These are phyloP conservation scores for Ceratobasidium theobromae DNA, from an alignment of 1,284 basidiomycete genomes.

Conservation along the genomic window DNA sequence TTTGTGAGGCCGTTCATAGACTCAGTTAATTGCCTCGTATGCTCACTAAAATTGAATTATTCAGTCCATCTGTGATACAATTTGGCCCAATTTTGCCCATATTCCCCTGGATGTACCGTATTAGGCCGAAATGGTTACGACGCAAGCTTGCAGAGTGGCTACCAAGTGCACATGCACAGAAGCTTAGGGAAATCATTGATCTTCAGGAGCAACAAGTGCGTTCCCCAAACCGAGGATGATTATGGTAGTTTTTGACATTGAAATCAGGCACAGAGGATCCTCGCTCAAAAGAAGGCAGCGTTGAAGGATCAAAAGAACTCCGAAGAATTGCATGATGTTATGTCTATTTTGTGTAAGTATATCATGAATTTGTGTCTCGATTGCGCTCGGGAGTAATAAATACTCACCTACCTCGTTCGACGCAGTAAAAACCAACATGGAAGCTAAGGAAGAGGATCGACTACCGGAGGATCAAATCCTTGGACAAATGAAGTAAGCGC, in stretches of 20 bases:
- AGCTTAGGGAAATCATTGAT: constrained; percentile 2
- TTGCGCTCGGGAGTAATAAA: background rate
- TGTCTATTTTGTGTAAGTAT: constrained; percentile 5
- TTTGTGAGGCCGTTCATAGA: background rate
- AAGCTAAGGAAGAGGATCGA: background rate
- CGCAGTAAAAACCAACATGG: constrained; percentile 1
- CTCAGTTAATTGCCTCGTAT: background rate
- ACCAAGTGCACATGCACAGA: background rate
- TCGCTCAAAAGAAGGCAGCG: background rate
- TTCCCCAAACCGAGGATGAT: background rate
- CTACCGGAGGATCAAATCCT: constrained; percentile 7
- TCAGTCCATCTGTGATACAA: background rate
- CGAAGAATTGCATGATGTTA: background rate
- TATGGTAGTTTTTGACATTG: background rate
- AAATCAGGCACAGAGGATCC: background rate
- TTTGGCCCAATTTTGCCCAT: background rate
- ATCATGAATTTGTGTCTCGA: background rate
- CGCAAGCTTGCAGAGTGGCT: background rate
- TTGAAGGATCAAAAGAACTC: background rate
- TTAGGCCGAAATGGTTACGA: background rate
- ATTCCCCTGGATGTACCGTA: background rate
- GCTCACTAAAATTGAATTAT: background rate
- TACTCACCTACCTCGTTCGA: background rate
- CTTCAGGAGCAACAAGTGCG: constrained; percentile 16
- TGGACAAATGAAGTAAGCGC: constrained; percentile 24